Percentiles rank a stretch among this genome's conserved stretches.
phyloP scores from a whole-genome alignment of 495 filamentous ascomycete species.

The Barbatosphaeria neglecta region DNA sequence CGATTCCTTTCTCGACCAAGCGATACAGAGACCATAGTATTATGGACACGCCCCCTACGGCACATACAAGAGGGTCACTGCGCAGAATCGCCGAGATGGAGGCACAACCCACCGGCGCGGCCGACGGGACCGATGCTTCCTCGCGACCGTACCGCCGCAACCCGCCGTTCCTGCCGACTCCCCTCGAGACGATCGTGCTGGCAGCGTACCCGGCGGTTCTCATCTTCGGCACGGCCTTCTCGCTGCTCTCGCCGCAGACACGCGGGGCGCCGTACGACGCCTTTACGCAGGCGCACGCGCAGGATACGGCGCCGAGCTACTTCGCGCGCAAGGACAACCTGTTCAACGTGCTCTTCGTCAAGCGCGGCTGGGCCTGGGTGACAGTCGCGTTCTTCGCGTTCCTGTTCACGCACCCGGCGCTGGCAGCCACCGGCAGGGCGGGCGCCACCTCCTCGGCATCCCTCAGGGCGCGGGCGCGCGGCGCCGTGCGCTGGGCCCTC shows the following conservation, averaged over 20 bases:
- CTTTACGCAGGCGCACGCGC: conserved; percentile 40
- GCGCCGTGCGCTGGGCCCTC: conserved; percentile 51
- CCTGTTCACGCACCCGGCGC: conserved; percentile 44
- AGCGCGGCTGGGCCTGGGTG: conserved; percentile 88
- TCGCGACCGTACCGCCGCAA: conserved; percentile 13
- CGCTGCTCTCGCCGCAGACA: conserved; percentile 58
- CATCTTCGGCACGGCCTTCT: conserved; percentile 68
- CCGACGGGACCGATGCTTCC: not conserved
- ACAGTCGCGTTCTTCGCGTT: conserved; percentile 54
- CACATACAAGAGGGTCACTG: not conserved
- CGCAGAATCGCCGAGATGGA: conserved; percentile 3
- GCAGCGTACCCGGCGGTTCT: conserved; percentile 66
- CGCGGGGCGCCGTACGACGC: conserved; percentile 46
- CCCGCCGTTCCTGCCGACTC: conserved; percentile 46
- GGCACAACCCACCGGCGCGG: not conserved
- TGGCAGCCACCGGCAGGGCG: conserved; percentile 18
- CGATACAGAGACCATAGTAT: not conserved
- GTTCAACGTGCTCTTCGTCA: conserved; percentile 86
- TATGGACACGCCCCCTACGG: conserved; percentile 5
- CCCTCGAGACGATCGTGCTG: conserved; percentile 49
- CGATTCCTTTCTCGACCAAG: too few relatives aligned
- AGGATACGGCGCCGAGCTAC: conserved; percentile 58
- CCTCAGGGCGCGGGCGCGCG: conserved; percentile 34
- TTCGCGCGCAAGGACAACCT: conserved; percentile 87
- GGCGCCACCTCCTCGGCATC: too few relatives aligned